These are phyloP conservation scores for Closterium sp. DNA, from an alignment of 139 green algal species.

Conservation along the genomic window DNA sequence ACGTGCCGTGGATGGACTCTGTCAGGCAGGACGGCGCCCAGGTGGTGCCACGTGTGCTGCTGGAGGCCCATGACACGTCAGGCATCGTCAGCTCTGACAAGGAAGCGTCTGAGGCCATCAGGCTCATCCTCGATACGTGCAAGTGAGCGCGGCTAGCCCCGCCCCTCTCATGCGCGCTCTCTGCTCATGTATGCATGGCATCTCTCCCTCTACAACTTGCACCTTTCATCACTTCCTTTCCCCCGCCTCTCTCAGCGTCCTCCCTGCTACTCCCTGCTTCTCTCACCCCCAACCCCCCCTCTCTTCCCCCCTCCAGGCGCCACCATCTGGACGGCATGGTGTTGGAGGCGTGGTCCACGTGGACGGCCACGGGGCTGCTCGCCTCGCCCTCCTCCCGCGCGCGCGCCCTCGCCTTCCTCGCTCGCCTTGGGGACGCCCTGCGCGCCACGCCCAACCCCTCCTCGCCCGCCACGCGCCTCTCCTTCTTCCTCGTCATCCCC, in stretches of 20 bases:
- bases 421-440: neutral
- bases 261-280: neutral
- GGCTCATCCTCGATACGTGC: neutral
- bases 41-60: slow-evolving; percentile 27
- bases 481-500: neutral
- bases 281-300: neutral
- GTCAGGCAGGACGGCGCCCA: slow-evolving; percentile 13
- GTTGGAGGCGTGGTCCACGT: slow-evolving; percentile 46
- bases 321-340: slow-evolving; percentile 41
- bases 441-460: neutral
- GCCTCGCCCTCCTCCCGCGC: neutral
- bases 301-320: neutral
- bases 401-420: slow-evolving; percentile 31
- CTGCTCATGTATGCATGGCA: no score
- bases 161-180: no score
- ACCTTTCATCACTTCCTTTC: neutral
- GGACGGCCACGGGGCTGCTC: slow-evolving; percentile 26
- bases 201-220: neutral
- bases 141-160: neutral
- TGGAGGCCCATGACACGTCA: slow-evolving; percentile 10
- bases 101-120: neutral
- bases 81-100: neutral
- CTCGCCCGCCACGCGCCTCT: neutral
- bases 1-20: slow-evolving; percentile 20
- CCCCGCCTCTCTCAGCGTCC: neutral